Base-by-base conservation (phyloP, 441 rosid genomes). In the Breynia disticha region DNA sequence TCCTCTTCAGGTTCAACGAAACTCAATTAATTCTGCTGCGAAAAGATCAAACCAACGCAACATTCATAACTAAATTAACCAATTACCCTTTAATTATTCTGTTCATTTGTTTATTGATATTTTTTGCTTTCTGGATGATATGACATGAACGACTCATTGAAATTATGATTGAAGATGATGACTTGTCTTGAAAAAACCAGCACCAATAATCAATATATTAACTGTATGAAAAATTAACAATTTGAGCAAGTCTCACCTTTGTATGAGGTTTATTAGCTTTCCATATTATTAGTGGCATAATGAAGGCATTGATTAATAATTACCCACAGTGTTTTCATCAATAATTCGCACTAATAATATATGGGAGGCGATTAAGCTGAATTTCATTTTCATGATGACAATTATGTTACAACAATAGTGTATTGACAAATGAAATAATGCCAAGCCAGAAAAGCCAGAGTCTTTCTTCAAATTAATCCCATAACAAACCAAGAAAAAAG, bases 61-160 rank as follows among this genome's bases (percentile, higher is more conserved):
- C 32, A 13, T 18, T 17, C 19, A 0, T 51, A 17, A 16, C 24
- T 24, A 55, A 14, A 39, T 2, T 37, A 48, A 24, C 43, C 38
- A 41, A n/a, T 18, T 11, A 15, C 19, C 38, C n/a, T 56, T 24
- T n/a, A n/a, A n/a, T 19, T 24, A 1, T 11, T 18, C 21, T 12
- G 3, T 39, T 4, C 4, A n/a, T 42, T 7, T 11, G 7, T 2
- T 24, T 24, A n/a, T 24, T 24, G 7, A 24, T 7, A 24, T 24
- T 24, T 24, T 24, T 24, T 24, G 32, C 32, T 24, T 24, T 24
- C 32, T 7, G 32, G 65, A 68, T 74, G 83, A 78, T 67, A 72
- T 45, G 87, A 78, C 83, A 62, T 73, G 72, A 74, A 78, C 76
- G 76, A 77, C 81, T 76, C 81, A 76, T 61, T 75, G 66, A 59